Conservation (phyloP, 73 alveolate species). For the Stentor roeselii region DNA sequence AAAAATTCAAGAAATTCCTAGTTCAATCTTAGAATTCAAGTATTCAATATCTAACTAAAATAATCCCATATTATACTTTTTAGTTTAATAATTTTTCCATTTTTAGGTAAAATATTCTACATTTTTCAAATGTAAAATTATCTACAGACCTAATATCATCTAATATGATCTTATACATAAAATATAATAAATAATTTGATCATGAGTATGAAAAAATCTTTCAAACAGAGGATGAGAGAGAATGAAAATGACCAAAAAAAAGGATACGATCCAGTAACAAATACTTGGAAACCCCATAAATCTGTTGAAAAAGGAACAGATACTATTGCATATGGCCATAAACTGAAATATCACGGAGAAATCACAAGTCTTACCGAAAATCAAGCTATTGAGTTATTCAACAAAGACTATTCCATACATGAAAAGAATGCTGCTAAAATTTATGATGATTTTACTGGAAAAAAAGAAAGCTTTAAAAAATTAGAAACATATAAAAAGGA, state of each 20-base stretch:
- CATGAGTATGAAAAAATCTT: not conserved
- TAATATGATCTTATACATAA: too few species aligned
- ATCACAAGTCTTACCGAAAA: not conserved
- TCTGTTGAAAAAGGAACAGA: not conserved
- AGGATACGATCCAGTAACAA: not conserved
- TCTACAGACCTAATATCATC: too few species aligned
- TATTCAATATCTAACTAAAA: too few species aligned
- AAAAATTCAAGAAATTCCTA: too few species aligned
- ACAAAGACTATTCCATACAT: not conserved
- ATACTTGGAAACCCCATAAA: not conserved
- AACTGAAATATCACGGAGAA: not conserved
- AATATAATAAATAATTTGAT: too few species aligned
- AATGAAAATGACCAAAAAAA: not conserved
- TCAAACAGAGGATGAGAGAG: not conserved
- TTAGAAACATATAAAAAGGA: not conserved
- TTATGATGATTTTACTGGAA: not conserved
- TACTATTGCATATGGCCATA: not conserved
- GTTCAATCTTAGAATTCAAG: too few species aligned
- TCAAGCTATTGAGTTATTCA: conserved; percentile 3
- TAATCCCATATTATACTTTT: too few species aligned
- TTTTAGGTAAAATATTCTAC: too few species aligned
- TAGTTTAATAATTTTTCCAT: too few species aligned
- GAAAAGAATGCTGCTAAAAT: not conserved
- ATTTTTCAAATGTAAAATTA: too few species aligned
- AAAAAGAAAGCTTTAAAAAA: not conserved